Evolutionary conservation across 805 yeast genomes (phyloP).

Genomic region (Candida yuanshanica): DNA sequence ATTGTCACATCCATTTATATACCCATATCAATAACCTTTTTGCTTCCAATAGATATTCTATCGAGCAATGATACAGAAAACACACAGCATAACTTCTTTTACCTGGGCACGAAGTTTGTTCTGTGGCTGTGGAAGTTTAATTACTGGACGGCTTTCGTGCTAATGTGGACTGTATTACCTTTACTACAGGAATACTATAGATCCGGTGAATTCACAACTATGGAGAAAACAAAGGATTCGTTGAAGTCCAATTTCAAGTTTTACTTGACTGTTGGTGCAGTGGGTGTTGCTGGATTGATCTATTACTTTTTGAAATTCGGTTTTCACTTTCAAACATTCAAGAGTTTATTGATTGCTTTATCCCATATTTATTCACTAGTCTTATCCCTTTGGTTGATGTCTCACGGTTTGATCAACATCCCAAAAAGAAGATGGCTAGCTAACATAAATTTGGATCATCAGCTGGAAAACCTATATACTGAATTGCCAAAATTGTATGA

Average conservation of each 20-base stretch:
- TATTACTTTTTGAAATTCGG: constrained; percentile 57
- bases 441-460: constrained; percentile 28
- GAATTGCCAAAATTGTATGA: constrained; percentile 56
- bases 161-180: constrained; percentile 77
- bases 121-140: constrained; percentile 64
- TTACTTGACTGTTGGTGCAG: constrained; percentile 49
- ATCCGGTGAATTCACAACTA: constrained; percentile 56
- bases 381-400: constrained; percentile 77
- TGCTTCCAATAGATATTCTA: constrained; percentile 71
- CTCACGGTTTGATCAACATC: constrained; percentile 68
- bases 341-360: constrained; percentile 64
- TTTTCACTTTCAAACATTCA: constrained; percentile 48
- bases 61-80: constrained; percentile 33
- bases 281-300: constrained; percentile 48
- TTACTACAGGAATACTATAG: constrained; percentile 65
- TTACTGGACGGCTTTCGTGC: constrained; percentile 75
- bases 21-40: constrained; percentile 67
- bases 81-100: constrained; percentile 30
- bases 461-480: constrained; percentile 37
- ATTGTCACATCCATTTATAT: constrained; percentile 55
- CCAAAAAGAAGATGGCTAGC: constrained; percentile 45
- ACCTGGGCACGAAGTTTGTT: constrained; percentile 41
- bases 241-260: constrained; percentile 50
- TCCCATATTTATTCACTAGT: constrained; percentile 74
- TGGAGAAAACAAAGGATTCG: constrained; percentile 49